Base-by-base conservation (phyloP, 2,329 filamentous ascomycete genomes). In the Venturia carpophila region DNA sequence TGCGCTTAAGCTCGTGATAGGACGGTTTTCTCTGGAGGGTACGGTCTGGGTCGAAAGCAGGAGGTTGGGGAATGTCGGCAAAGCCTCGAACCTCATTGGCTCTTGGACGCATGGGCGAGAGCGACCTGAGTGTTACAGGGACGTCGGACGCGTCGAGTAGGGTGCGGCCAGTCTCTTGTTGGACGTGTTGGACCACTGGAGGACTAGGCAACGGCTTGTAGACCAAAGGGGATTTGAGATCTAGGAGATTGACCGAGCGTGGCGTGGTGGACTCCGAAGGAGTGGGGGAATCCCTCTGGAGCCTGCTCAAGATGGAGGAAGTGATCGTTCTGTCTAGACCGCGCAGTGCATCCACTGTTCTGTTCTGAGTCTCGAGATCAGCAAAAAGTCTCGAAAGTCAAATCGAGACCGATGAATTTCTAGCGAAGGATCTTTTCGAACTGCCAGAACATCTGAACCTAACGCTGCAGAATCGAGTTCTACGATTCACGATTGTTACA, bases 1-100 rank as follows among this genome's bases (percentile, higher is more conserved):
- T 58, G 17, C 52, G 52, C 30, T 58, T 58, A 3, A 58, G 30
- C 17, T 58, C 52, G n/a, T 58, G 52, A 58, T 58, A 58, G 19
- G 52, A 58, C 1, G 52, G 52, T 11, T 15, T 37, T 6, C 37
- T 58, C 17, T 58, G 27, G 3, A 58, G 30, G 5, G 27, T 37
- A n/a, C 52, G 52, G 15, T 58, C 52, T 5, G 52, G 52, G 13
- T 17, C 37, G 7, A 19, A 9, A 15, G 52, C 15, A 7, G 52
- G 52, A 6, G 52, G 52, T 15, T 11, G 30, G 10, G 52, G 52
- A 13, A 58, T 58, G 30, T 37, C 52, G 39, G 39, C 15, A 41
- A 41, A 41, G 39, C 39, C 39, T 41, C 10, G 39, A 15, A 41
- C 15, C 10, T 58, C 9, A 21, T 21, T 52, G 11, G 5, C 47